Conservation (phyloP, 73 alveolate species). For the Paramecium bursaria region DNA sequence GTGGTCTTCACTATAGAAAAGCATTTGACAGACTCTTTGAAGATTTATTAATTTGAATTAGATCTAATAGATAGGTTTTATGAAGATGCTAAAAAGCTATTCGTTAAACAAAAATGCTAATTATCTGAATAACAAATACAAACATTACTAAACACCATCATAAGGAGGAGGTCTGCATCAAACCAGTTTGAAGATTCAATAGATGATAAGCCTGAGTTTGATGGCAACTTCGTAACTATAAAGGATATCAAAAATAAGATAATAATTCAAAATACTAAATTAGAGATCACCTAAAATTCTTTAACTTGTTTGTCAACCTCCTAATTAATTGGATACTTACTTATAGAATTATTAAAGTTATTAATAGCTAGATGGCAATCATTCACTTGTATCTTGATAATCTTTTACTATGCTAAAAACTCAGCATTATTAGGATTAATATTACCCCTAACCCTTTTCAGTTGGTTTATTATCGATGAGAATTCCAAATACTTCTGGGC, state of each 20-base stretch:
- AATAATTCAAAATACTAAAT: conserved; percentile 9
- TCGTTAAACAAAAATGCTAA: too few relatives aligned
- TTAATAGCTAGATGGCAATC: conserved; percentile 32
- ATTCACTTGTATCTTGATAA: conserved; percentile 4
- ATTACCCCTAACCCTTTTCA: conserved; percentile 6
- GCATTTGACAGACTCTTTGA: background rate
- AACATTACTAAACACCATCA: too few relatives aligned
- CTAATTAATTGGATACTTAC: conserved; percentile 3
- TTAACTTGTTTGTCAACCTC: background rate
- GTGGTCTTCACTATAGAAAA: background rate
- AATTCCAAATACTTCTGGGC: conserved; percentile 14
- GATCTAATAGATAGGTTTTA: background rate
- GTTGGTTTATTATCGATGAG: conserved; percentile 25
- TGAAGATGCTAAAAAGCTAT: too few relatives aligned
- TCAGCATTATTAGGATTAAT: conserved; percentile 21
- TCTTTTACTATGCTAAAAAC: conserved; percentile 23
- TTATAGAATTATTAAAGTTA: conserved; percentile 24
- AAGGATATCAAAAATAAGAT: background rate
- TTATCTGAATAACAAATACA: too few relatives aligned
- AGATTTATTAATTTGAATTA: background rate
- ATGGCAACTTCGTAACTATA: conserved; percentile 2
- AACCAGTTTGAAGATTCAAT: background rate
- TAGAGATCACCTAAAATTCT: background rate
- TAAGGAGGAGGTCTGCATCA: too few relatives aligned
- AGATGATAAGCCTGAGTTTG: background rate